These are phyloP conservation scores for Apocynum venetum DNA, from an alignment of 257 asterid species.

Conservation along the genomic window DNA sequence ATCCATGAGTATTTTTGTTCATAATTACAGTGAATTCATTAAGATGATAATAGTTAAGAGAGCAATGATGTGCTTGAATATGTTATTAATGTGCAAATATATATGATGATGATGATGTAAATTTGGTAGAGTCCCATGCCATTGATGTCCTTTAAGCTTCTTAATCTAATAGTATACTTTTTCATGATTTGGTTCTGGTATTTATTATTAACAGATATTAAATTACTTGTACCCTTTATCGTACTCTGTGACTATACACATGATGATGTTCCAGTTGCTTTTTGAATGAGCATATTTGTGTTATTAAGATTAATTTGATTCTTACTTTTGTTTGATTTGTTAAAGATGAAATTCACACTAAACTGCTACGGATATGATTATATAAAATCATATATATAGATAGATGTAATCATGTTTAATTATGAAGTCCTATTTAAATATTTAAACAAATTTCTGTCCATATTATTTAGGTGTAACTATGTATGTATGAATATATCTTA, in stretches of 20 bases:
- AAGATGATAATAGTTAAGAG: background rate
- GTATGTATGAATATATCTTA: no score
- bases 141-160: conserved; percentile 6
- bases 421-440: background rate
- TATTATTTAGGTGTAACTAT: no score
- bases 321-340: background rate
- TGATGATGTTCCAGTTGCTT: conserved; percentile 13
- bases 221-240: background rate
- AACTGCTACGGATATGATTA: background rate
- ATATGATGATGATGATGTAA: background rate
- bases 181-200: background rate
- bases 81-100: background rate
- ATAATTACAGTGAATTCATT: background rate
- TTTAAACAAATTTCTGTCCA: no score
- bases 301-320: background rate
- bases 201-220: background rate
- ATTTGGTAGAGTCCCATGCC: no score
- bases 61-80: conserved; percentile 16
- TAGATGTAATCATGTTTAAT: background rate
- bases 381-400: background rate
- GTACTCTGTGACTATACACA: conserved; percentile 7
- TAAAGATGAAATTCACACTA: background rate
- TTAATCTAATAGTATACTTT: background rate
- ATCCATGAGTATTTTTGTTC: no score
- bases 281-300: background rate